These are phyloP conservation scores for Scheffersomyces insectosa DNA, from an alignment of 1,139 yeast genomes.

Conservation along the genomic window DNA sequence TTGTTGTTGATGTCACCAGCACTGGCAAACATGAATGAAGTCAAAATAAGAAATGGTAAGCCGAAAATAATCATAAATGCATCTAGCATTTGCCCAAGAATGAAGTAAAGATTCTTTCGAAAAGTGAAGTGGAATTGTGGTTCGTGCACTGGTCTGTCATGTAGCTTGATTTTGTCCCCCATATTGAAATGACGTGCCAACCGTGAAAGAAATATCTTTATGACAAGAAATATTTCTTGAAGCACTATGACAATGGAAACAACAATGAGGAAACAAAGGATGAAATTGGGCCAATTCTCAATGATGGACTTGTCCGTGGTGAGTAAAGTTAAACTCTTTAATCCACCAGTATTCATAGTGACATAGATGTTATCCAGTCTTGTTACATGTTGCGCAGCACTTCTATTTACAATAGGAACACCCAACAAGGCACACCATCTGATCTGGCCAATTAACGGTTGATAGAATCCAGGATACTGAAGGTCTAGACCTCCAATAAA, in stretches of 20 bases:
- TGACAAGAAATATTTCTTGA: constrained; percentile 23
- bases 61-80: constrained; percentile 39
- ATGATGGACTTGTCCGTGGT: constrained; percentile 24
- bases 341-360: constrained; percentile 35
- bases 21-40: constrained; percentile 37
- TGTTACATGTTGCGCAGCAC: constrained; percentile 3
- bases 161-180: constrained; percentile 4
- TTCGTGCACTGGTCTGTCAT: constrained; percentile 6
- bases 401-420: constrained; percentile 16
- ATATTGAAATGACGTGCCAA: constrained; percentile 10
- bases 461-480: constrained; percentile 65
- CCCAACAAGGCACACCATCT: constrained; percentile 43
- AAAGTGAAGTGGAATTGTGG: constrained; percentile 11
- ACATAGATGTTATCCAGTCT: constrained; percentile 36
- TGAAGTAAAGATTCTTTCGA: constrained; percentile 25
- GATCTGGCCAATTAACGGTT: constrained; percentile 48
- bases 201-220: constrained; percentile 16
- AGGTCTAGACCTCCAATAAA: constrained; percentile 58
- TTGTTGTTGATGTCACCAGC: constrained; percentile 18
- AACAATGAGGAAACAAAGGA: constrained; percentile 35
- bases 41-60: constrained; percentile 46
- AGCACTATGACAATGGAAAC: constrained; percentile 21
- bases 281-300: constrained; percentile 46
- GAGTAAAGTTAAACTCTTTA: constrained; percentile 31
- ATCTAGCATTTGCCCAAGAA: constrained; percentile 35